A percentile compares a stretch with the other conserved stretches of the same genome.
Conservation (phyloP, 2,329 filamentous ascomycete genomes). For the Botryosphaeria dothidea region DNA sequence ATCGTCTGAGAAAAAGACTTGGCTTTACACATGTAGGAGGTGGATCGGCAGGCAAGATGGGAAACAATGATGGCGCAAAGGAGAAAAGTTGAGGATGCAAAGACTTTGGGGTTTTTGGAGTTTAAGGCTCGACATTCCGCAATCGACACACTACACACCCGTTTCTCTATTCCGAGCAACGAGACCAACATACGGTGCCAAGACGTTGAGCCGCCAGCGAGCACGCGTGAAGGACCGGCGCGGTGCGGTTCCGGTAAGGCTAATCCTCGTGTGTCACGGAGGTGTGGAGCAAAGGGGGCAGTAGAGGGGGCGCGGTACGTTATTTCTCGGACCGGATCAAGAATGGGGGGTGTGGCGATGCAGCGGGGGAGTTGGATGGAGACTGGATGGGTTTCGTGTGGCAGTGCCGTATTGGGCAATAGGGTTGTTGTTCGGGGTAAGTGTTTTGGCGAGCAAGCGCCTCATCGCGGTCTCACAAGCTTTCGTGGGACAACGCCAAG, state of each 20-base stretch:
- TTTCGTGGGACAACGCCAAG: conserved; percentile 16
- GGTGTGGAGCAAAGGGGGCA: background rate
- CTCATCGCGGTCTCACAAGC: conserved; percentile 10
- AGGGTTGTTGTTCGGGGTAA: background rate
- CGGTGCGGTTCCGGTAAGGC: background rate
- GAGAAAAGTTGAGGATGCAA: background rate
- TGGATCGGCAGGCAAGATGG: background rate
- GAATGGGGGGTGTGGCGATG: background rate
- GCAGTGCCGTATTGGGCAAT: background rate
- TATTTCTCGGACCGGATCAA: background rate
- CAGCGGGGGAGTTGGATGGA: background rate
- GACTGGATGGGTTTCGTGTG: background rate
- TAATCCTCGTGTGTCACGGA: background rate
- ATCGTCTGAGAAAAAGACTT: background rate
- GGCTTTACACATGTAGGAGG: background rate
- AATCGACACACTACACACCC: background rate
- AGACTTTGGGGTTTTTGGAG: too few species aligned
- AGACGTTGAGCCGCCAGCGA: background rate
- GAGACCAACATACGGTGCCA: background rate
- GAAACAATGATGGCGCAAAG: background rate
- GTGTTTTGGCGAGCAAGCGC: conserved; percentile 4
- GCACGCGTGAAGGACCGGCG: background rate
- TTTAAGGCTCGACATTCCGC: background rate
- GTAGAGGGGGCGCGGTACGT: background rate
- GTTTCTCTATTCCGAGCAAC: background rate